phyloP scores from a whole-genome alignment of 1,284 basidiomycete species.

The Caloboletus firmus region DNA sequence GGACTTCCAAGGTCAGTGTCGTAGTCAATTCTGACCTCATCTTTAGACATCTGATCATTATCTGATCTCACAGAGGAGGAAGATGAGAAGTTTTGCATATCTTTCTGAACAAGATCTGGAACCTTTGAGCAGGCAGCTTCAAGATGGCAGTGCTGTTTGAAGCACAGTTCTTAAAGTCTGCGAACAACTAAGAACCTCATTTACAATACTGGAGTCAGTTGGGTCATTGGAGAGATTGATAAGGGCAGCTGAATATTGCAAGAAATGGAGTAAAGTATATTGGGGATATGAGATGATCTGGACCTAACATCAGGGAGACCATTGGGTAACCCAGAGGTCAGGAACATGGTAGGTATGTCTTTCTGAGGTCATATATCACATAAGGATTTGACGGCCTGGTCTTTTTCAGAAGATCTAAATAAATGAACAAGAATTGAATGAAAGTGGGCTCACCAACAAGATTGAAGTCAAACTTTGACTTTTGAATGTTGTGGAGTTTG shows the following conservation, averaged over 20 bases:
- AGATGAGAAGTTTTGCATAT: too few species aligned
- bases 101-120: too few species aligned
- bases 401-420: slow-evolving; percentile 12
- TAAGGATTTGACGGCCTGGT: slow-evolving; percentile 73
- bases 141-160: too few species aligned
- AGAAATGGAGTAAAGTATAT: slow-evolving; percentile 17
- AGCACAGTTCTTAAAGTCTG: too few species aligned
- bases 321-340: slow-evolving; percentile 42
- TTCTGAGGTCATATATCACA: slow-evolving; percentile 75
- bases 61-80: too few species aligned
- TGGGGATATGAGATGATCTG: slow-evolving; percentile 17
- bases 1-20: too few species aligned
- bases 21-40: too few species aligned
- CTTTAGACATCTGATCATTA: too few species aligned
- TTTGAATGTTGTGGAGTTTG: slow-evolving; percentile 51
- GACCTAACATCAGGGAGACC: slow-evolving; percentile 24
- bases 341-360: slow-evolving; percentile 63
- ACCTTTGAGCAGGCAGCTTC: too few species aligned
- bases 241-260: slow-evolving; percentile 52
- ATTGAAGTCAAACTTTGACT: slow-evolving; percentile 61
- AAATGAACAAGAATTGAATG: slow-evolving; percentile 9
- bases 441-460: slow-evolving; percentile 59
- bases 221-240: slow-evolving; percentile 41
- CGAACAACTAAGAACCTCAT: too few species aligned
- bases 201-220: slow-evolving; percentile 31